Evolutionary conservation across 202 grass and related monocot genomes (phyloP), one percentile per base, ranked within the genome.

Genomic region (Elaeis oleifera): DNA sequence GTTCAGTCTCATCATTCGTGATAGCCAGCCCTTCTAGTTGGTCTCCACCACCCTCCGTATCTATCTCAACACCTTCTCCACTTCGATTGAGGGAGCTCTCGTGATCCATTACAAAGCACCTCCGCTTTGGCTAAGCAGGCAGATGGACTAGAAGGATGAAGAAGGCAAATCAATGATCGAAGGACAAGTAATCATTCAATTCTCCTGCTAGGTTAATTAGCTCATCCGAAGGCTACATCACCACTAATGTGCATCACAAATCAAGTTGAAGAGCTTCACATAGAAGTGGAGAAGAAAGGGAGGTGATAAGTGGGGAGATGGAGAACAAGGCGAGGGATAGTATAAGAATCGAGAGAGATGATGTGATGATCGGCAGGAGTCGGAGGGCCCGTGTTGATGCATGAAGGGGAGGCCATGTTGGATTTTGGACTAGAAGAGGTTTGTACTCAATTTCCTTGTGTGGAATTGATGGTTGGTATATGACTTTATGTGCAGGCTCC

Each of bases 31-130:
- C 21, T 81, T 75, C 14, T 95, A 85, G 90, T 82, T 64, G 78
- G 90, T 95, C 27, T 73, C 78, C 67, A 85, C 79, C 20, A 95
- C 89, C 63, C 83, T 95, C 65, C 90, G 86, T 69, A 79, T 95
- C 49, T 95, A 85, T 82, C 51, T 89, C 2, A 85, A 95, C 51
- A 49, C 63, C 6, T 80, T 74, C 74, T 72, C 61, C 54, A 3
- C 48, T 28, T 29, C 19, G 16, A 84, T 81, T 27, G 51, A 65
- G 48, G 90, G 64, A 11, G 78, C 66, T 2, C 55, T 95, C 18
- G 6, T 1, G 23, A 23, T 86, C 50, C 31, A 65, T 11, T 89
- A 89, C 69, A 68, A 86, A 49, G 82, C 80, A 5, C 85, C 85
- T 6, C 66, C 82, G 31, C 76, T 85, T 16, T 13, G 31, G 0